These are phyloP conservation scores for Boletus rufocinnamomeus DNA, from an alignment of 768 basidiomycete species.

Conservation along the genomic window DNA sequence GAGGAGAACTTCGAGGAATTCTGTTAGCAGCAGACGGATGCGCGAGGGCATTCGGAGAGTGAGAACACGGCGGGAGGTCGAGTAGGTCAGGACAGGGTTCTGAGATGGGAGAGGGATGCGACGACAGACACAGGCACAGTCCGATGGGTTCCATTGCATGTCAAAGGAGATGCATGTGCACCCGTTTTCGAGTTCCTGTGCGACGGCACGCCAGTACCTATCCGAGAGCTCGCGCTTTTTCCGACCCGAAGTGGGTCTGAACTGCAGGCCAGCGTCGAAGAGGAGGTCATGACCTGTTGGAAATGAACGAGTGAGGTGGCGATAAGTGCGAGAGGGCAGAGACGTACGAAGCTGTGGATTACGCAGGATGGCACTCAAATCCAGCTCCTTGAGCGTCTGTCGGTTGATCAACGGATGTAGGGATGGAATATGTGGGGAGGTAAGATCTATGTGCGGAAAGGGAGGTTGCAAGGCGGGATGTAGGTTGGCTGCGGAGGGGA, in stretches of 20 bases:
- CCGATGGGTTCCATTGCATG: constrained; percentile 52
- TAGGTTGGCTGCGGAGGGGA: constrained; percentile 27
- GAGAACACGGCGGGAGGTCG: constrained; percentile 45
- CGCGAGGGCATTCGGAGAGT: constrained; percentile 74
- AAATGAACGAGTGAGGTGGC: constrained; percentile 3
- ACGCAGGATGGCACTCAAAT: constrained; percentile 80
- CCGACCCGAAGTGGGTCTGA: constrained; percentile 73
- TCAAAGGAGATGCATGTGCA: constrained; percentile 87
- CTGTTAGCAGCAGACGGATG: constrained; percentile 65
- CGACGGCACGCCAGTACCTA: constrained; percentile 83
- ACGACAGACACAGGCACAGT: constrained; percentile 57
- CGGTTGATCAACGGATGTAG: constrained; percentile 78
- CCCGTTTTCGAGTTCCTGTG: constrained; percentile 72
- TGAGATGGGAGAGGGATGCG: constrained; percentile 43
- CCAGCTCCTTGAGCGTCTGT: constrained; percentile 80
- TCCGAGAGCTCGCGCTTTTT: constrained; percentile 73
- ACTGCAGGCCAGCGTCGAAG: constrained; percentile 83
- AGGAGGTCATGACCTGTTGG: constrained; percentile 80
- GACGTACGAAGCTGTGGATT: constrained; percentile 89
- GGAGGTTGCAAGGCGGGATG: constrained; percentile 33
- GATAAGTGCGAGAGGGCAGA: constrained; percentile 2
- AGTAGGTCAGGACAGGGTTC: constrained; percentile 46
- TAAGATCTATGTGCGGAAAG: constrained; percentile 41
- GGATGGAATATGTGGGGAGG: constrained; percentile 62
- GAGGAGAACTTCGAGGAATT: constrained; percentile 79